A percentile compares a stretch with the other conserved stretches of the same genome.
phyloP scores from a whole-genome alignment of 805 yeast species.

The Pichia occidentalis region DNA sequence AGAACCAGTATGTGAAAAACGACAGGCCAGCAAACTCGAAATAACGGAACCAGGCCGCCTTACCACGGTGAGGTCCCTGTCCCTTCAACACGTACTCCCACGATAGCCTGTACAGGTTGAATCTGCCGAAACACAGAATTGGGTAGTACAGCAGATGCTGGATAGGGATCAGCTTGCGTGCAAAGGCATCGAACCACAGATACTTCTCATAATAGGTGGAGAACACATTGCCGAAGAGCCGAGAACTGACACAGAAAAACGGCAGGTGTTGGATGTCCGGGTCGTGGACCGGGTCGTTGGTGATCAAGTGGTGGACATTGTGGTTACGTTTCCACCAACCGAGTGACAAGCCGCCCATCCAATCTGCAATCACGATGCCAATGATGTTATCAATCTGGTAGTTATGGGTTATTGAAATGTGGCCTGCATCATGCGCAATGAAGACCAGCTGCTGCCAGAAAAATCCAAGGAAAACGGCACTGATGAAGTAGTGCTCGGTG shows the following conservation, averaged over 20 bases:
- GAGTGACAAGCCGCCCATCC: slow-evolving; percentile 77
- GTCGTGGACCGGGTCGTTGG: slow-evolving; percentile 92
- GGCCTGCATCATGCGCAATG: slow-evolving; percentile 89
- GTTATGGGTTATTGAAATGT: slow-evolving; percentile 73
- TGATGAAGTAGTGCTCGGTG: slow-evolving; percentile 37
- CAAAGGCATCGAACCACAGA: slow-evolving; percentile 61
- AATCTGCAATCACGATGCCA: slow-evolving; percentile 70
- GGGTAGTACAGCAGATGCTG: slow-evolving; percentile 75
- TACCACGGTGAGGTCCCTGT: slow-evolving; percentile 71
- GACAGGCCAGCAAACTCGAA: slow-evolving; percentile 65
- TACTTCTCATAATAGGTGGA: slow-evolving; percentile 73
- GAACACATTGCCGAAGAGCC: slow-evolving; percentile 60
- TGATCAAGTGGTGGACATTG: slow-evolving; percentile 84
- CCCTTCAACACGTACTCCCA: slow-evolving; percentile 75
- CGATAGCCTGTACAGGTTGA: slow-evolving; percentile 74
- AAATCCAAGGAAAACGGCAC: slow-evolving; percentile 63
- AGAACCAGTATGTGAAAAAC: slow-evolving; percentile 77
- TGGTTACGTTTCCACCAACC: slow-evolving; percentile 97
- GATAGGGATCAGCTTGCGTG: slow-evolving; percentile 49
- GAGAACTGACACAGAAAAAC: slow-evolving; percentile 76
- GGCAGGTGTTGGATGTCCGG: slow-evolving; percentile 94
- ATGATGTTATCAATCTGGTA: slow-evolving; percentile 69
- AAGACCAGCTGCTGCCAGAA: slow-evolving; percentile 90
- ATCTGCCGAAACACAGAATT: slow-evolving; percentile 73
- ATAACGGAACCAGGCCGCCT: slow-evolving; percentile 82